phyloP scores from a whole-genome alignment of 2,329 filamentous ascomycete genomes.

The Colletotrichum sansevieriae region DNA sequence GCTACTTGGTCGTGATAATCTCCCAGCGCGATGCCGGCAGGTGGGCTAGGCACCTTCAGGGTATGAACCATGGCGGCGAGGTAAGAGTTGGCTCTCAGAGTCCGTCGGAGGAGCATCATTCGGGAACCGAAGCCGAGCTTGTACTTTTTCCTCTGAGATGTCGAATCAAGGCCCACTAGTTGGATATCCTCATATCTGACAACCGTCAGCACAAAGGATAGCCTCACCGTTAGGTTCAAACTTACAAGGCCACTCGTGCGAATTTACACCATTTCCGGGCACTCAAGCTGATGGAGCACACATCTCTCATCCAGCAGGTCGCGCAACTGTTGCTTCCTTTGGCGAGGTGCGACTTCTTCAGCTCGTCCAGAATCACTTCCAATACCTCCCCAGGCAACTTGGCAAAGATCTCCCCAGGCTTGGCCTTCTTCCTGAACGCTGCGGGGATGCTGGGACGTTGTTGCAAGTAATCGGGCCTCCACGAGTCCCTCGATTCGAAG shows the following conservation, averaged over 20 bases:
- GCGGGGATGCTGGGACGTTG: constrained; percentile 45
- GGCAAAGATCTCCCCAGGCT: constrained; percentile 66
- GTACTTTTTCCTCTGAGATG: constrained; percentile 68
- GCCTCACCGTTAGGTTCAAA: constrained; percentile 17
- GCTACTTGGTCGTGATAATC: constrained; percentile 71
- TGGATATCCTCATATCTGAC: constrained; percentile 69
- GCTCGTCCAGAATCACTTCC: constrained; percentile 65
- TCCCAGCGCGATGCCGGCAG: constrained; percentile 55
- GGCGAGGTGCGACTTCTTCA: constrained; percentile 65
- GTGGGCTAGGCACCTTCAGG: constrained; percentile 67
- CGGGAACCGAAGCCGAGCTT: constrained; percentile 66
- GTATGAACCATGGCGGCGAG: constrained; percentile 68
- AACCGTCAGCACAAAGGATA: constrained; percentile 8
- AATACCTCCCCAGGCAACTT: constrained; percentile 71
- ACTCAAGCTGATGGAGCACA: constrained; percentile 63
- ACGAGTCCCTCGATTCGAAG: constrained; percentile 55
- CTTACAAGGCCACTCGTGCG: constrained; percentile 65
- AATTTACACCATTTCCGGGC: constrained; percentile 66
- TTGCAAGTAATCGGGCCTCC: constrained; percentile 47
- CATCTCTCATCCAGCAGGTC: constrained; percentile 75
- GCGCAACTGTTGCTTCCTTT: constrained; percentile 66
- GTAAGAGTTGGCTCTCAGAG: constrained; percentile 65
- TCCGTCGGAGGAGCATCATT: constrained; percentile 69
- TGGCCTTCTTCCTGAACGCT: constrained; percentile 46
- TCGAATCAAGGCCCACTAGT: constrained; percentile 69